A percentile compares a stretch with the other conserved stretches of the same genome.
phyloP scores from a whole-genome alignment of 1,284 basidiomycete genomes.

The Fomitiporia mediterranea region DNA sequence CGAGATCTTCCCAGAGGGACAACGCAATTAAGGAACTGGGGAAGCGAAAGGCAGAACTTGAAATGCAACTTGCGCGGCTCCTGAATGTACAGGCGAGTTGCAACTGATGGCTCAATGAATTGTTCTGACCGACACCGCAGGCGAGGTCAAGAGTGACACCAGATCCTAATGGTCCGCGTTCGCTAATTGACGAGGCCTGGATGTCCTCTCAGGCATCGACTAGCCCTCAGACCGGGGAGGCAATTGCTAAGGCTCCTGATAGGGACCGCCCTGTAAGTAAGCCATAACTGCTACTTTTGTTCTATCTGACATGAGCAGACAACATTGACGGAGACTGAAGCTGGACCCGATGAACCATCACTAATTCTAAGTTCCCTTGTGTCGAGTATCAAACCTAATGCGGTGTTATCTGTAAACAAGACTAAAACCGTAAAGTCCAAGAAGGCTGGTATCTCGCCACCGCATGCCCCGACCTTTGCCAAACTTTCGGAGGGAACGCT shows the following conservation, averaged over 20 bases:
- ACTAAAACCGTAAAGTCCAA: not conserved
- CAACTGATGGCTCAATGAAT: not conserved
- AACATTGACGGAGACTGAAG: not conserved
- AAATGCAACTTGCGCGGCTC: constrained; percentile 27
- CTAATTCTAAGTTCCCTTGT: not conserved
- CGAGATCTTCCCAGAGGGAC: constrained; percentile 28
- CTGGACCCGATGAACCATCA: not conserved
- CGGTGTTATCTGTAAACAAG: not conserved
- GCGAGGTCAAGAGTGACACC: constrained; percentile 13
- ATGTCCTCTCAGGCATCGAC: constrained; percentile 28
- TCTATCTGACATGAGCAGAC: not conserved
- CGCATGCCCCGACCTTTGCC: not conserved
- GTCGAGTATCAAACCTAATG: not conserved
- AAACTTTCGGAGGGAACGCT: not conserved
- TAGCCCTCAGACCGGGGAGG: constrained; percentile 26
- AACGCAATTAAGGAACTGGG: constrained; percentile 33
- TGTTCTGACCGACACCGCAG: not conserved
- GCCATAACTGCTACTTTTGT: not conserved
- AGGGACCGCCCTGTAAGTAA: constrained; percentile 26
- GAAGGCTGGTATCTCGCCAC: not conserved
- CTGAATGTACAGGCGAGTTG: constrained; percentile 25
- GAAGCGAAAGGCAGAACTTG: constrained; percentile 30
- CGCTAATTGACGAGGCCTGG: constrained; percentile 32
- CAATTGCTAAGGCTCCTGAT: constrained; percentile 23
- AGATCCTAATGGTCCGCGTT: constrained; percentile 19